Conservation (phyloP, 805 yeast genomes). For the Clavispora santaluciae region DNA sequence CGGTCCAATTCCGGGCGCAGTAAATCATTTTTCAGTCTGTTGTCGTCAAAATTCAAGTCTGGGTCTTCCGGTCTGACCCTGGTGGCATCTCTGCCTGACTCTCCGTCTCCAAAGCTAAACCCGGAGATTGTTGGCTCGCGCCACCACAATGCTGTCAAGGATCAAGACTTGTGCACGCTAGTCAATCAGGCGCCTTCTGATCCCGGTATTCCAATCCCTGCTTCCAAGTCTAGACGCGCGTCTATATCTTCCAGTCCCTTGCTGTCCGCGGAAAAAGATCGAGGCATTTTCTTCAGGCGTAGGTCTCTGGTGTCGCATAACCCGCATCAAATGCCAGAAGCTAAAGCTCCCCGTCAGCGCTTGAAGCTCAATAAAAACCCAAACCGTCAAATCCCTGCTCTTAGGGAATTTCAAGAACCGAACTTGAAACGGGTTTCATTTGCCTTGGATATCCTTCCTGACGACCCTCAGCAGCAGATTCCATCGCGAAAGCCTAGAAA, state of each 20-base stretch:
- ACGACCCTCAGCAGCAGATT: conserved; percentile 61
- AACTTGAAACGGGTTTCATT: conserved; percentile 65
- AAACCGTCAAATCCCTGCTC: conserved; percentile 30
- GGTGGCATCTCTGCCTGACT: not conserved
- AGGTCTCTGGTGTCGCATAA: conserved; percentile 9
- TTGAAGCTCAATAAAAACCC: conserved; percentile 44
- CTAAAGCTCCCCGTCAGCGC: conserved; percentile 13
- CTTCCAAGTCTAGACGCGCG: conserved; percentile 6
- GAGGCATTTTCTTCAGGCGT: conserved; percentile 17
- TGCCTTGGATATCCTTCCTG: conserved; percentile 64
- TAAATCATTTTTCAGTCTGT: conserved; percentile 30
- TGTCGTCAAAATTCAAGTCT: conserved; percentile 38
- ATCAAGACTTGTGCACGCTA: conserved; percentile 20
- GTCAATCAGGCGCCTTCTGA: conserved; percentile 26
- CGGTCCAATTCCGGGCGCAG: conserved; percentile 10
- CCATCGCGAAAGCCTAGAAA: conserved; percentile 52
- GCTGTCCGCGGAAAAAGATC: conserved; percentile 12
- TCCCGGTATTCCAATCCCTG: conserved; percentile 12
- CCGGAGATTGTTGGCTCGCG: conserved; percentile 11
- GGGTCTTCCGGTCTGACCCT: not conserved
- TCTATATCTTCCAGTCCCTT: conserved; percentile 9
- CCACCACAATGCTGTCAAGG: not conserved
- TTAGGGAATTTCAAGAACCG: conserved; percentile 27
- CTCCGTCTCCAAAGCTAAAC: conserved; percentile 8
- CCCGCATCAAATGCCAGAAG: not conserved